These are phyloP conservation scores for Fusarium dimerum DNA, from an alignment of 2,329 filamentous ascomycete genomes.

Conservation along the genomic window DNA sequence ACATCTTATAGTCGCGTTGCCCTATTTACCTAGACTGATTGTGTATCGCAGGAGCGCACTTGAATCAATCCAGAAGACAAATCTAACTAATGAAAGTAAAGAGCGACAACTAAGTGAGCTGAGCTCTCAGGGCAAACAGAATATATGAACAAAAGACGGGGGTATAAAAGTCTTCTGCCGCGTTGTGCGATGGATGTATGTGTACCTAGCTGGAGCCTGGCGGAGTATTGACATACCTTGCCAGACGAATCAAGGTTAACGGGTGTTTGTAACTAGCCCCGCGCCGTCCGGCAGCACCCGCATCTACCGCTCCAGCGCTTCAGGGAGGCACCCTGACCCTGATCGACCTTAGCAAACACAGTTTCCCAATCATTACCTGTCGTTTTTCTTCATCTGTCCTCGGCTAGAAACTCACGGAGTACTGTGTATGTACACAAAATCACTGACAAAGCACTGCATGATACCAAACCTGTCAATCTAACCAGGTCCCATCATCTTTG, in stretches of 20 bases:
- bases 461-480: too few species aligned
- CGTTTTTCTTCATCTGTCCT: not conserved
- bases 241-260: not conserved
- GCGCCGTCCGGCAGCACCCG: slow-evolving; percentile 27
- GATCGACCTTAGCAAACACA: not conserved
- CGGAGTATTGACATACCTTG: not conserved
- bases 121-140: not conserved
- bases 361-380: not conserved
- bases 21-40: too few species aligned
- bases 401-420: not conserved
- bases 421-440: too few species aligned
- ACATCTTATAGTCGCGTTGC: too few species aligned
- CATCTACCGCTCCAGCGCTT: slow-evolving; percentile 12
- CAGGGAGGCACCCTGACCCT: not conserved
- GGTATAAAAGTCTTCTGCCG: not conserved
- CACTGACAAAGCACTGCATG: too few species aligned
- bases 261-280: slow-evolving; percentile 14
- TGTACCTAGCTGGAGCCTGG: not conserved
- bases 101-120: not conserved
- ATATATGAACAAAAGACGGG: not conserved
- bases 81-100: too few species aligned
- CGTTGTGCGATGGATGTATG: not conserved
- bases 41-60: too few species aligned
- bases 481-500: too few species aligned
- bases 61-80: too few species aligned